Percentiles rank a stretch among this genome's conserved stretches.
These are phyloP conservation scores for Boletus reticulatus DNA, from an alignment of 768 basidiomycete species.

Conservation along the genomic window DNA sequence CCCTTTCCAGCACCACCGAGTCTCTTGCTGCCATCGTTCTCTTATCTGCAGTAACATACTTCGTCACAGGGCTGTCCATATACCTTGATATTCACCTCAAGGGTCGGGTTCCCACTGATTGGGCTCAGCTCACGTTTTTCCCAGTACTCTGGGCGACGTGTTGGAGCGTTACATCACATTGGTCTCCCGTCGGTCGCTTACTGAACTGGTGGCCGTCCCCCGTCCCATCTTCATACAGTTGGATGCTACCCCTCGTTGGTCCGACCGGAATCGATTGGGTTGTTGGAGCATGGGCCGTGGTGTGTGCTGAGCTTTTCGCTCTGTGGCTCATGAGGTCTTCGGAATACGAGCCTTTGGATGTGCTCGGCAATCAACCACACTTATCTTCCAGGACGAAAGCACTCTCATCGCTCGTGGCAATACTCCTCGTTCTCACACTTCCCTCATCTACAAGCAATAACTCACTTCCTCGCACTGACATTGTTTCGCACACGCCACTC, in stretches of 20 bases:
- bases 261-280: conserved; percentile 69
- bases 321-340: conserved; percentile 53
- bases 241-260: conserved; percentile 61
- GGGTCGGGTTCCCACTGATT: conserved; percentile 28
- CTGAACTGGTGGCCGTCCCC: conserved; percentile 63
- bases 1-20: conserved; percentile 50
- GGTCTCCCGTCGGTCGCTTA: conserved; percentile 70
- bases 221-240: conserved; percentile 53
- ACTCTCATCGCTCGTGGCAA: conserved; percentile 35
- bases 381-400: conserved; percentile 24
- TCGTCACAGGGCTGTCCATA: conserved; percentile 39
- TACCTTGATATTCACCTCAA: conserved; percentile 39
- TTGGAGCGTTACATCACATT: conserved; percentile 53
- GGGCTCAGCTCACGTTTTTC: conserved; percentile 55
- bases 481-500: conserved; percentile 49
- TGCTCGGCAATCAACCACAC: background rate
- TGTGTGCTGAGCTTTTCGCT: conserved; percentile 53
- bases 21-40: conserved; percentile 48
- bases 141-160: conserved; percentile 66
- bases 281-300: conserved; percentile 71
- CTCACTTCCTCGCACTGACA: conserved; percentile 38
- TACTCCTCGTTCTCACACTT: conserved; percentile 46
- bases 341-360: conserved; percentile 14
- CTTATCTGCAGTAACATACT: conserved; percentile 44
- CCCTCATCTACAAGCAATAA: conserved; percentile 52